These are phyloP conservation scores for thale cress (Arabidopsis thaliana) DNA, from an alignment of 345 rosid genomes.

Conservation along the genomic window TAIR10.1 NC_003075.7:17128501-17129000, in stretches of 20 bases:
- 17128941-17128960: slow-evolving; percentile 94
- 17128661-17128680: slow-evolving; percentile 59
- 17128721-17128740: not conserved
- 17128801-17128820: slow-evolving; percentile 80
- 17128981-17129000: slow-evolving; percentile 87
- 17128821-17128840: slow-evolving; percentile 66
- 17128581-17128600: slow-evolving; percentile 75
- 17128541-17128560: slow-evolving; percentile 30
- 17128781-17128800: not conserved
- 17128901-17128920: slow-evolving; percentile 53
- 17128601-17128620: slow-evolving; percentile 83
- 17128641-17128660: slow-evolving; percentile 75
- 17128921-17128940: slow-evolving; percentile 98
- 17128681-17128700: slow-evolving; percentile 1
- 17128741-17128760: not conserved
- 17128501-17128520: slow-evolving; percentile 67
- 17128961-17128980: slow-evolving; percentile 95
- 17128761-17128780: slow-evolving; percentile 2
- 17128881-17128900: slow-evolving; percentile 60
- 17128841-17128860: slow-evolving; percentile 53
- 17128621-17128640: slow-evolving; percentile 82
- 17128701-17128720: not conserved
- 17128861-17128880: slow-evolving; percentile 65
- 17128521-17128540: not conserved
- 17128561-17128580: slow-evolving; percentile 23